Percentiles rank a stretch among this genome's conserved stretches.
Evolutionary conservation across 2,329 filamentous ascomycete species (phyloP).

Genomic region (Nigrospora sphaerica): DNA sequence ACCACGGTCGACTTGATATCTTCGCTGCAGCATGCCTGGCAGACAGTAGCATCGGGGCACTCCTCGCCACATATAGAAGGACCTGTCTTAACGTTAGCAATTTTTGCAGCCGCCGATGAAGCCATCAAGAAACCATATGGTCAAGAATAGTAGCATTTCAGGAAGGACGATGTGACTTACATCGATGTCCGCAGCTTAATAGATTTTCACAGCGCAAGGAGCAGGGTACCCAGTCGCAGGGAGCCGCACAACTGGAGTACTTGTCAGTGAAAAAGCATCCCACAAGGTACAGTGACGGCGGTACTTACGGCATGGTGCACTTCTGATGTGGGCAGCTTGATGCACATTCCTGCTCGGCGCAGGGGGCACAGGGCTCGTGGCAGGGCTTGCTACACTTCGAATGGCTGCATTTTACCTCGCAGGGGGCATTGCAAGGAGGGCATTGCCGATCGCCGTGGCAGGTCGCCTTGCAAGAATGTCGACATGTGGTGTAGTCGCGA

Average conservation of each 20-base stretch:
- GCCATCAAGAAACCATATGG: constrained; percentile 16
- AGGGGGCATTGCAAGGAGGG: constrained; percentile 37
- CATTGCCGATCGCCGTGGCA: constrained; percentile 48
- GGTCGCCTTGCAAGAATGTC: constrained; percentile 39
- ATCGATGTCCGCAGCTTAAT: too few species aligned
- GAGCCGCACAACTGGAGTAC: too few species aligned
- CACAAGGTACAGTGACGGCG: background rate
- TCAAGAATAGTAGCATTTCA: constrained; percentile 18
- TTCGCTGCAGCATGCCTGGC: constrained; percentile 45
- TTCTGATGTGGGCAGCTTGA: constrained; percentile 47
- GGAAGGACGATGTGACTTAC: too few species aligned
- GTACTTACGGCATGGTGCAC: constrained; percentile 27
- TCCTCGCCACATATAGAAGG: constrained; percentile 46
- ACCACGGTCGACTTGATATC: constrained; percentile 39
- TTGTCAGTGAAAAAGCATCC: too few species aligned
- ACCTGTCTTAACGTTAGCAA: too few species aligned
- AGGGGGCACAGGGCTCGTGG: constrained; percentile 53
- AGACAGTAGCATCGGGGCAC: constrained; percentile 46
- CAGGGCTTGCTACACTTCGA: constrained; percentile 49
- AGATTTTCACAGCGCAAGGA: too few species aligned
- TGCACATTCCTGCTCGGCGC: constrained; percentile 45
- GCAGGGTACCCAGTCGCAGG: too few species aligned
- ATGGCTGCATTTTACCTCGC: constrained; percentile 50
- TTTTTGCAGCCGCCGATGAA: too few species aligned
- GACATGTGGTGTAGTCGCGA: constrained; percentile 44